Percentiles rank a stretch among this genome's conserved stretches.
phyloP scores from a whole-genome alignment of 352 stramenopile genomes.

The Thalassiosira mediterranea region DNA sequence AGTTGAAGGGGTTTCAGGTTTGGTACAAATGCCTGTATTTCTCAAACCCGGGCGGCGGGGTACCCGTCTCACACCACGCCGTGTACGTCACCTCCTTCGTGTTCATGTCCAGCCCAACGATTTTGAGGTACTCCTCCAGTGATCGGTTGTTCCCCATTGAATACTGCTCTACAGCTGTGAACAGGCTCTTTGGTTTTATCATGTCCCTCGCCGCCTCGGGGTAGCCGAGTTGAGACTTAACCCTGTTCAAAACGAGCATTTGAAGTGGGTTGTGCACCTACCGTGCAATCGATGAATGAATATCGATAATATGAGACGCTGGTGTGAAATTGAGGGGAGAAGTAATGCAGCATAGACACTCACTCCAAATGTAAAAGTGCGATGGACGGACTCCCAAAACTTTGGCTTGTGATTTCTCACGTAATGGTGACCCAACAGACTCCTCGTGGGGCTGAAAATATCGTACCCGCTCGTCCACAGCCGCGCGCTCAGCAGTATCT shows the following conservation, averaged over 20 bases:
- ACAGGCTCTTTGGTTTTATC: conserved; percentile 65
- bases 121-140: conserved; percentile 71
- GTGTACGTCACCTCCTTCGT: conserved; percentile 79
- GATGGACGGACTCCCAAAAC: conserved; percentile 86
- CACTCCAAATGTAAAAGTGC: conserved; percentile 68
- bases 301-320: too few relatives aligned
- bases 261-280: conserved; percentile 85
- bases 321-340: too few relatives aligned
- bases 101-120: conserved; percentile 79
- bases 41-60: conserved; percentile 76
- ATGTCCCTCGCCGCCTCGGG: conserved; percentile 82
- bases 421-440: conserved; percentile 84
- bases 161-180: conserved; percentile 82
- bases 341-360: conserved; percentile 4
- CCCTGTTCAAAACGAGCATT: conserved; percentile 82
- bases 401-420: conserved; percentile 80
- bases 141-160: conserved; percentile 75
- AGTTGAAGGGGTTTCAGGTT: conserved; percentile 24
- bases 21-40: conserved; percentile 66
- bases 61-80: conserved; percentile 76
- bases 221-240: conserved; percentile 88
- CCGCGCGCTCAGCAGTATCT: conserved; percentile 78
- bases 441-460: conserved; percentile 77
- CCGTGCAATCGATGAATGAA: too few relatives aligned
- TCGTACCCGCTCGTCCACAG: conserved; percentile 78